Conservation (phyloP, 2,329 filamentous ascomycete genomes). For the Rasamsonia emersonii region DNA sequence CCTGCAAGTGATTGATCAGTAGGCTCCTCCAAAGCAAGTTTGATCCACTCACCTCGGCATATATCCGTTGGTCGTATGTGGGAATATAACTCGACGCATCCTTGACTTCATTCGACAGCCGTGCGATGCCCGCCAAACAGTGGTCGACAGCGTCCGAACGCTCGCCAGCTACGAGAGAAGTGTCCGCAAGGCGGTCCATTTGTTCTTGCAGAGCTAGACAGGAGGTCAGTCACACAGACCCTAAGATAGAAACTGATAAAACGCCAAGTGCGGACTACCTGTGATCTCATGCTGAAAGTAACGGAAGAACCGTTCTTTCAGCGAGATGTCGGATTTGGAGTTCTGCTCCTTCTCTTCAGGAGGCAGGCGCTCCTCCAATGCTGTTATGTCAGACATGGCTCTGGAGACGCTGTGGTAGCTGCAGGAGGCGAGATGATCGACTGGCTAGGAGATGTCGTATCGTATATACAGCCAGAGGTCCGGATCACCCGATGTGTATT, state of each 20-base stretch:
- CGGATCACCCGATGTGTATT: too few relatives aligned
- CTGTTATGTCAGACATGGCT: constrained; percentile 25
- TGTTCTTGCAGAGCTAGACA: constrained; percentile 62
- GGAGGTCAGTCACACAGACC: constrained; percentile 4
- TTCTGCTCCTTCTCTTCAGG: constrained; percentile 24
- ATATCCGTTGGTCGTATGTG: constrained; percentile 81
- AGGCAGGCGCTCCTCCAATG: constrained; percentile 21
- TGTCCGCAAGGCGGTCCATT: constrained; percentile 59
- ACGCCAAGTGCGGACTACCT: constrained; percentile 39
- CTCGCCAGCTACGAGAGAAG: constrained; percentile 59
- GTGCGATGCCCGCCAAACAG: constrained; percentile 68
- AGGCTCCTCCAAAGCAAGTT: not conserved
- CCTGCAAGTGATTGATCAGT: constrained; percentile 38
- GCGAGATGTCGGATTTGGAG: constrained; percentile 30
- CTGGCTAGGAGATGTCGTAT: too few relatives aligned
- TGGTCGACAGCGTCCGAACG: constrained; percentile 73
- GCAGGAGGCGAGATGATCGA: too few relatives aligned
- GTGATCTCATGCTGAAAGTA: constrained; percentile 71
- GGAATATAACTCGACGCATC: constrained; percentile 77
- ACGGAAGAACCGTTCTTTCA: constrained; percentile 74
- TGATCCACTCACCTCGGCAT: constrained; percentile 55
- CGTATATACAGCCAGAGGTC: too few relatives aligned
- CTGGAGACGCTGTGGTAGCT: too few relatives aligned
- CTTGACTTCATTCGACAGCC: constrained; percentile 73
- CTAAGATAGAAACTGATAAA: constrained; percentile 2